Percentiles rank a stretch among this genome's conserved stretches.
phyloP scores from a whole-genome alignment of 2,329 filamentous ascomycete species.

The Aspergillus quadricinctus region DNA sequence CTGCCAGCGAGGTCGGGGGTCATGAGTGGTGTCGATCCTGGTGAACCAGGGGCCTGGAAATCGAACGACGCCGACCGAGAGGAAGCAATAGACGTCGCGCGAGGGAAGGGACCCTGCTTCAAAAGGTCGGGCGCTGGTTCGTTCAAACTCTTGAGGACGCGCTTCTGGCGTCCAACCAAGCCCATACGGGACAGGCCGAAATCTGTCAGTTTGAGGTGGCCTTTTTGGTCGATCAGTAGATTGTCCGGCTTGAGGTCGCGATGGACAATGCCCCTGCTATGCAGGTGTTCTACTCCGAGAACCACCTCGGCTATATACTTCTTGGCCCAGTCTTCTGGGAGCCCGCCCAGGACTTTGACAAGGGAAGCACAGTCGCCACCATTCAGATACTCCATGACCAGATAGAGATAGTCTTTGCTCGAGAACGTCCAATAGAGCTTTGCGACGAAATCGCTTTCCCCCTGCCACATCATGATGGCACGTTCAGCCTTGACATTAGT shows the following conservation, averaged over 20 bases:
- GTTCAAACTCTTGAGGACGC: conserved; percentile 70
- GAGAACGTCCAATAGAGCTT: conserved; percentile 99
- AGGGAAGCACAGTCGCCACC: conserved; percentile 95
- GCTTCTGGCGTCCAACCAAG: conserved; percentile 90
- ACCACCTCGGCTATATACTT: conserved; percentile 97
- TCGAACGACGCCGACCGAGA: conserved; percentile 94
- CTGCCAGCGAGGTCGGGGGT: conserved; percentile 67
- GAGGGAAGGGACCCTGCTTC: conserved; percentile 85
- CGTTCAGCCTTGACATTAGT: conserved; percentile 98
- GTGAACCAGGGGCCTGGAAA: conserved; percentile 74
- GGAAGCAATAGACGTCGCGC: conserved; percentile 78
- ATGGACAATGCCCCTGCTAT: conserved; percentile 91
- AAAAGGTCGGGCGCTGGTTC: conserved; percentile 90
- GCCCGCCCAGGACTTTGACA: conserved; percentile 85
- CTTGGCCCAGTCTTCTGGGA: conserved; percentile 96
- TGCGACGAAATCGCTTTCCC: conserved; percentile 96
- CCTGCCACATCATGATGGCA: conserved; percentile 99
- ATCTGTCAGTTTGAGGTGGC: conserved; percentile 93
- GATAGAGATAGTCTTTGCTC: conserved; percentile 96
- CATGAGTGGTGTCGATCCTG: conserved; percentile 78
- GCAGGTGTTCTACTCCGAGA: conserved; percentile 92
- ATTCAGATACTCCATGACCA: conserved; percentile 99
- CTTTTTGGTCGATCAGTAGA: conserved; percentile 91
- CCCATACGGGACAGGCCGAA: conserved; percentile 98
- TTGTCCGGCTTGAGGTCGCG: conserved; percentile 97